Percentiles rank a stretch among this genome's conserved stretches.
Conservation (phyloP, 805 yeast genomes). For the Priceomyces fermenticarens region DNA sequence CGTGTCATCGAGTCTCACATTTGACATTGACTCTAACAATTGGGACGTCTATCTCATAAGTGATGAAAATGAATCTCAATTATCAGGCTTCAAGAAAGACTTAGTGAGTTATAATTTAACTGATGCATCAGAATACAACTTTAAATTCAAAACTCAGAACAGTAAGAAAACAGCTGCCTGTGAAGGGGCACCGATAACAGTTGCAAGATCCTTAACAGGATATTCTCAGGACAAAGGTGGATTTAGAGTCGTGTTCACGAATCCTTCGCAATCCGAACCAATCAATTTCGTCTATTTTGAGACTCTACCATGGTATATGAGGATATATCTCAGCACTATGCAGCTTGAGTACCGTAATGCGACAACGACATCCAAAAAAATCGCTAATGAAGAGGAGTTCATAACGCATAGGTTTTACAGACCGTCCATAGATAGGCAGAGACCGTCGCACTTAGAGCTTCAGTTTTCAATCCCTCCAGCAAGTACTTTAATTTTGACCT, state of each 20-base stretch:
- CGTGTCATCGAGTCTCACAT: conserved; percentile 40
- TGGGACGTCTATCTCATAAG: conserved; percentile 43
- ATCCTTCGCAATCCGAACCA: conserved; percentile 49
- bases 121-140: conserved; percentile 25
- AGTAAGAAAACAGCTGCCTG: conserved; percentile 41
- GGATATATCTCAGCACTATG: conserved; percentile 74
- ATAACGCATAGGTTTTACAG: conserved; percentile 57
- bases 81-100: not conserved
- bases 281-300: conserved; percentile 67
- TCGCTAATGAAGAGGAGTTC: conserved; percentile 18
- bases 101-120: conserved; percentile 9
- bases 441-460: conserved; percentile 83
- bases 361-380: conserved; percentile 14
- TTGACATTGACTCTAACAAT: conserved; percentile 36
- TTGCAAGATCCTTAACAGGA: conserved; percentile 86
- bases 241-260: conserved; percentile 71
- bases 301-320: conserved; percentile 89
- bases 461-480: conserved; percentile 61
- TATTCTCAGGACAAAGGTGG: conserved; percentile 92
- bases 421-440: conserved; percentile 76
- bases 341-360: conserved; percentile 29
- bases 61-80: not conserved
- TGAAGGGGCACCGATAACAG: conserved; percentile 66
- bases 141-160: conserved; percentile 43
- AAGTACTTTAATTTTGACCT: conserved; percentile 58